Base-by-base conservation (phyloP, 495 filamentous ascomycete genomes). In the Cercophora samala region DNA sequence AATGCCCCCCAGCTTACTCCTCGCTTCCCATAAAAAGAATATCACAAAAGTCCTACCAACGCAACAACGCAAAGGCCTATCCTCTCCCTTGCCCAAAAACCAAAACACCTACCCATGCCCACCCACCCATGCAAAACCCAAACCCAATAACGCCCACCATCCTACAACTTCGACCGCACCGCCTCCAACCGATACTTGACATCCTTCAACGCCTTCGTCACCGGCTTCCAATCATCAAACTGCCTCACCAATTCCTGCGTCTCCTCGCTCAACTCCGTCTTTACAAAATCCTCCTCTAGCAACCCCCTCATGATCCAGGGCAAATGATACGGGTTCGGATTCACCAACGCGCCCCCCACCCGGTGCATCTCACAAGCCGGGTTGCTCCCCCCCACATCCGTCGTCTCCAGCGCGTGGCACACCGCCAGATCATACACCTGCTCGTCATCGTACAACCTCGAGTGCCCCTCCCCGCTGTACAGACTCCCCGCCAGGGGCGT, bases 181-280 rank as follows among this genome's bases (percentile, higher is more conserved):
- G 90, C 93, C 82, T 99, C 95, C 53, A 99, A 80, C 69, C 95
- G 85, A 75, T 96, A 99, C 75, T 95, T 97, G 42, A 99, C 95
- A 81, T 99, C 95, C 77, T 92, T 97, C 64, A 99, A 79, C 37
- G 89, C 90, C 80, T 98, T 99, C 11, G 85, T 95, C 0, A 82
- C 82, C 8, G 95, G 95, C 74, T 90, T 92, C 95, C 95, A 99
- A 56, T 92, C 88, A 74, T 99, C 93, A 77, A 97, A 99, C 72
- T 96, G 89, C 70, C 83, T 82, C 15, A 99, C 80, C 54, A 99
- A 78, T 71, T 93, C 89, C 62, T 84, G 86, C 25, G 88, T 92
- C 79, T 99, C 95, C 2, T 83, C 79, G 58, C 84, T 81, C 19
- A 96, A 76, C 71, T 96, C 90, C 24, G 84, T 89, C 70, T 90